Evolutionary conservation across 805 yeast genomes (phyloP).

Genomic region (Starmerella powellii): DNA sequence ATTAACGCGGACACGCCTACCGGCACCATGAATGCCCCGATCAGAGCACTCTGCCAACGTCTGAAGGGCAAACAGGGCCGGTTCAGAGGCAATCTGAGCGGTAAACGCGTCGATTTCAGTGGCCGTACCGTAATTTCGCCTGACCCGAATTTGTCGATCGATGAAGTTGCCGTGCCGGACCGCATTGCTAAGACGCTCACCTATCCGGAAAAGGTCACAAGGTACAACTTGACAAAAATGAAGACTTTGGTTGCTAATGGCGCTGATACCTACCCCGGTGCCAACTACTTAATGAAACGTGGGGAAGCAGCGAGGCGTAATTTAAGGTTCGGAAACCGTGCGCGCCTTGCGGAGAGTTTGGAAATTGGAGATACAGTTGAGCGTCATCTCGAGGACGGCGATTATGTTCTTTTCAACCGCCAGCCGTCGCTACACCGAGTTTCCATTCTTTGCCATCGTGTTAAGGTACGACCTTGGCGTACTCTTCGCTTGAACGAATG

Average conservation of each 20-base stretch:
- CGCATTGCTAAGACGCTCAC: conserved; percentile 91
- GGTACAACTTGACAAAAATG: conserved; percentile 70
- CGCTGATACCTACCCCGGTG: conserved; percentile 88
- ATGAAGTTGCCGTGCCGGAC: conserved; percentile 97
- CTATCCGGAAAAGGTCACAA: conserved; percentile 86
- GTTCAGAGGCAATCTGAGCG: conserved; percentile 93
- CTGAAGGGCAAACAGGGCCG: conserved; percentile 98
- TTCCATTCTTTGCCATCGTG: conserved; percentile 89
- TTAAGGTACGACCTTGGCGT: conserved; percentile 94
- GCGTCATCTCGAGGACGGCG: conserved; percentile 95
- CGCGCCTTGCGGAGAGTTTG: conserved; percentile 60
- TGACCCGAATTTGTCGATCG: conserved; percentile 88
- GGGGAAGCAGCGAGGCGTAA: conserved; percentile 66
- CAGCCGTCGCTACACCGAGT: conserved; percentile 95
- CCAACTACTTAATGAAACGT: conserved; percentile 75
- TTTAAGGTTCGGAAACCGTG: conserved; percentile 75
- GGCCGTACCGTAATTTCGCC: conserved; percentile 98
- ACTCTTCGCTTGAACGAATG: conserved; percentile 94
- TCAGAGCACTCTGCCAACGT: conserved; percentile 93
- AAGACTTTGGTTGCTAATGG: conserved; percentile 69
- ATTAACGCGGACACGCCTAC: conserved; percentile 90
- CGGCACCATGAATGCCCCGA: conserved; percentile 50
- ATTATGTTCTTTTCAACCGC: conserved; percentile 86
- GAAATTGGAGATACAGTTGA: conserved; percentile 88
- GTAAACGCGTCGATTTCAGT: conserved; percentile 96